Evolutionary conservation across 2,329 filamentous ascomycete species (phyloP), one percentile per base, ranked within the genome.

Genomic region (Talaromyces verruculosus): DNA sequence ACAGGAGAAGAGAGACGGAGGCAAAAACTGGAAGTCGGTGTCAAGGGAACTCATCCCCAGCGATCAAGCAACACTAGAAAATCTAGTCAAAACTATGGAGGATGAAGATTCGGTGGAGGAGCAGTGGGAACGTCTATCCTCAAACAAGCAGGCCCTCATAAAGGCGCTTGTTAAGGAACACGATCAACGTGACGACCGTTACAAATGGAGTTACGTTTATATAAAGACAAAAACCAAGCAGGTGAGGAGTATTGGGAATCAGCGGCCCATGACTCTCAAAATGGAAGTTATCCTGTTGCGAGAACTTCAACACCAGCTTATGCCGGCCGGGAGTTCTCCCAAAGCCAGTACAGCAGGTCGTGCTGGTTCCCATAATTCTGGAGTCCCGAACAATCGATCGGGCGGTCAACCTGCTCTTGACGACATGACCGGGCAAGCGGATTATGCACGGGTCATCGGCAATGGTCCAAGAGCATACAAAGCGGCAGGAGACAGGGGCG

Each of bases 201-300:
- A 75, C 17, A 72, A 77, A 66, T 80, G 78, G 76, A 74, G 68
- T n/a, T 77, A 72, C 58, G 76, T n/a, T n/a, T n/a, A n/a, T n/a
- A n/a, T n/a, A n/a, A n/a, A n/a, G n/a, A n/a, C n/a, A n/a, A n/a
- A n/a, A n/a, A n/a, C n/a, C n/a, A n/a, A n/a, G n/a, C n/a, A n/a
- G n/a, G n/a, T n/a, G n/a, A n/a, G n/a, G n/a, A n/a, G n/a, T n/a
- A n/a, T n/a, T n/a, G n/a, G n/a, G n/a, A n/a, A n/a, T n/a, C n/a
- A n/a, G n/a, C n/a, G n/a, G n/a, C n/a, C n/a, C n/a, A n/a, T n/a
- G n/a, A n/a, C n/a, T n/a, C n/a, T n/a, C n/a, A n/a, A 72, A 4
- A 75, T 79, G 71, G 70, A 76, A 33, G 68, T 79, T n/a, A 71
- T 79, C 13, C 64, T 79, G 33, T 69, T 74, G 71, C 72, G 73